Percentiles rank a stretch among this genome's conserved stretches.
These are phyloP conservation scores for Coemansia sp. DNA, from an alignment of 192 early-diverging fungal genomes.

Conservation along the genomic window DNA sequence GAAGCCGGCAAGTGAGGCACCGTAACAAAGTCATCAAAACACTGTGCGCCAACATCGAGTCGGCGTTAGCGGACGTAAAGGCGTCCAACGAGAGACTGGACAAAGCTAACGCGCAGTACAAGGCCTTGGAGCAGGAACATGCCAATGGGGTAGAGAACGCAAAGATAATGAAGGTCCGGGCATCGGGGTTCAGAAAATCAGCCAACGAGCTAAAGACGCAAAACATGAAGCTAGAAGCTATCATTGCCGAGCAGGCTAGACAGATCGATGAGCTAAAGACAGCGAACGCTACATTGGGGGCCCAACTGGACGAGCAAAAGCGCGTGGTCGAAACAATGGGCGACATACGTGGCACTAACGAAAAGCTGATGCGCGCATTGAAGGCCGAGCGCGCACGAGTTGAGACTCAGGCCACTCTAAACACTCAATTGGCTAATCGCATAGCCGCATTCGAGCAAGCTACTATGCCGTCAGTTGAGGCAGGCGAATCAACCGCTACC, in stretches of 20 bases:
- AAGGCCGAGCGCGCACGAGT: slow-evolving; percentile 31
- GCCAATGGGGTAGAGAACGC: neutral
- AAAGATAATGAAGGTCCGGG: slow-evolving; percentile 1
- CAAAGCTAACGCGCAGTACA: neutral
- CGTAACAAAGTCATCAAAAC: slow-evolving; percentile 29
- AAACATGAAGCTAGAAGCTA: slow-evolving; percentile 16
- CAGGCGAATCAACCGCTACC: too few species aligned
- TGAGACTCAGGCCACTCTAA: slow-evolving; percentile 11
- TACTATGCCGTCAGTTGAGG: neutral
- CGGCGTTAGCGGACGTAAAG: slow-evolving; percentile 23
- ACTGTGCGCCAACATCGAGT: slow-evolving; percentile 32
- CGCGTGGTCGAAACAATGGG: slow-evolving; percentile 36
- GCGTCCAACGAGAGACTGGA: slow-evolving; percentile 5
- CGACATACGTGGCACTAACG: slow-evolving; percentile 39
- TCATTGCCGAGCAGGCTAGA: slow-evolving; percentile 28
- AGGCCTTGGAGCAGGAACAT: neutral
- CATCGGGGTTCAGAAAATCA: slow-evolving; percentile 11
- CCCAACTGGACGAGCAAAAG: slow-evolving; percentile 36
- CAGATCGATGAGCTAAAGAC: slow-evolving; percentile 17
- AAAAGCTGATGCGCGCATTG: slow-evolving; percentile 34
- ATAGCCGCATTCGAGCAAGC: neutral
- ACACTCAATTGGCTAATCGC: slow-evolving; percentile 20
- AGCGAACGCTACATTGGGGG: neutral
- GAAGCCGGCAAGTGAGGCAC: slow-evolving; percentile 10
- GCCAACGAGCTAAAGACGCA: neutral